phyloP scores from a whole-genome alignment of 2,329 filamentous ascomycete species.

The Diplodia sapinea region DNA sequence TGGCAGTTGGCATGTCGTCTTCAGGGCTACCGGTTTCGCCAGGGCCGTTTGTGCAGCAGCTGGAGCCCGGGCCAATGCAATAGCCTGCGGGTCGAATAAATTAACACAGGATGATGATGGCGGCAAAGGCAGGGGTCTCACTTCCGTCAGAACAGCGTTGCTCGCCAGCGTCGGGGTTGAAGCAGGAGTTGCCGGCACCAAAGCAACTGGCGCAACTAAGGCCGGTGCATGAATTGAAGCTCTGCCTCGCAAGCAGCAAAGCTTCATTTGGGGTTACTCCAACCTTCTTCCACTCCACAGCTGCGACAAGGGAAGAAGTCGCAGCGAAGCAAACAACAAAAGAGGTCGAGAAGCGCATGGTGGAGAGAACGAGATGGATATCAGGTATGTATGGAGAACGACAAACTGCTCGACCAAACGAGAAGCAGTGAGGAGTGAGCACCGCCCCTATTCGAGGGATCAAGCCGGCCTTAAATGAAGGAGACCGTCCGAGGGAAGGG shows the following conservation, averaged over 20 bases:
- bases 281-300: not conserved
- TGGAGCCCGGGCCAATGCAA: conserved; percentile 11
- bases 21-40: conserved; percentile 9
- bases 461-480: conserved; percentile 4
- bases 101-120: not conserved
- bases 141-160: conserved; percentile 31
- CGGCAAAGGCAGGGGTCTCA: not conserved
- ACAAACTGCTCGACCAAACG: not conserved
- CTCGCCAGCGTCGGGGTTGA: conserved; percentile 29
- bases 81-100: not conserved
- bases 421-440: not conserved
- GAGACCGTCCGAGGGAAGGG: not conserved
- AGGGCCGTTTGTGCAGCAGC: conserved; percentile 6
- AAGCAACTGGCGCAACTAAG: conserved; percentile 25
- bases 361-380: not conserved
- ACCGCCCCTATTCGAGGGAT: not conserved
- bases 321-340: conserved; percentile 12
- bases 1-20: not conserved
- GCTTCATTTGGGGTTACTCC: not conserved
- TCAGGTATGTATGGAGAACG: not conserved
- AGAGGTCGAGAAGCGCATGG: conserved; percentile 13
- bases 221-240: not conserved
- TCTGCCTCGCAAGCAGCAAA: conserved; percentile 12
- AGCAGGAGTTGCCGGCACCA: conserved; percentile 28
- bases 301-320: conserved; percentile 4